Conservation (phyloP, 2,329 filamentous ascomycete species). For the Harringtonia aguacate region DNA sequence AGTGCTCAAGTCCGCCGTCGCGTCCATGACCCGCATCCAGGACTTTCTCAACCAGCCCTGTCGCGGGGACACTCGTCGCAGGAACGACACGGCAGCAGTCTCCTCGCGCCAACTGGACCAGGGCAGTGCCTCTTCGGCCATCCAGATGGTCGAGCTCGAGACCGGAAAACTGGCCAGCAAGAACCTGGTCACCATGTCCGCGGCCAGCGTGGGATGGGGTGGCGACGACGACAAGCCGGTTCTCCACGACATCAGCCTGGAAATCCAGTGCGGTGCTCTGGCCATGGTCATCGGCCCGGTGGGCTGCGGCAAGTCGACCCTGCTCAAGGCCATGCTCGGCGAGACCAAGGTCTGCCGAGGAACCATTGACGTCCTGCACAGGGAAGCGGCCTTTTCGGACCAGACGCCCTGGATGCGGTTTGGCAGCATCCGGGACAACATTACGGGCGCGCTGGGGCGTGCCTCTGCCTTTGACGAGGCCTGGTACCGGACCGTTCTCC, state of each 20-base stretch:
- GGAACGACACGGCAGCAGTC: background rate
- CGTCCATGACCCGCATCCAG: constrained; percentile 3
- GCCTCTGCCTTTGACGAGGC: constrained; percentile 14
- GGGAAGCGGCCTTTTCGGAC: background rate
- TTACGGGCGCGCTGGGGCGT: constrained; percentile 18
- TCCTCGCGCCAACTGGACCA: no score
- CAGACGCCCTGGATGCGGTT: constrained; percentile 32
- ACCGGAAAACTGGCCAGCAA: background rate
- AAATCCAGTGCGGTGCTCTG: constrained; percentile 5
- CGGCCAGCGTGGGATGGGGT: background rate
- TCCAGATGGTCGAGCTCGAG: background rate
- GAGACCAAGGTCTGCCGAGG: constrained; percentile 17
- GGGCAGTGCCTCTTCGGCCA: background rate
- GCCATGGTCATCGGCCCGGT: constrained; percentile 28
- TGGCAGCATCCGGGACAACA: constrained; percentile 23
- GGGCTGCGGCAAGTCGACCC: constrained; percentile 29
- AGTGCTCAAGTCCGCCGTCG: constrained; percentile 1
- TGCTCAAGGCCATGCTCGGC: constrained; percentile 25
- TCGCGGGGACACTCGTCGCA: background rate
- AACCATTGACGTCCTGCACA: constrained; percentile 25
- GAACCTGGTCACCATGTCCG: background rate
- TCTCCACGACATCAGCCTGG: background rate
- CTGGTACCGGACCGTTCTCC: constrained; percentile 17
- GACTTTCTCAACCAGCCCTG: constrained; percentile 2
- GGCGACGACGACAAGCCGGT: background rate